Evolutionary conservation across 2,329 filamentous ascomycete species (phyloP).

Genomic region (Monilinia fructicola): DNA sequence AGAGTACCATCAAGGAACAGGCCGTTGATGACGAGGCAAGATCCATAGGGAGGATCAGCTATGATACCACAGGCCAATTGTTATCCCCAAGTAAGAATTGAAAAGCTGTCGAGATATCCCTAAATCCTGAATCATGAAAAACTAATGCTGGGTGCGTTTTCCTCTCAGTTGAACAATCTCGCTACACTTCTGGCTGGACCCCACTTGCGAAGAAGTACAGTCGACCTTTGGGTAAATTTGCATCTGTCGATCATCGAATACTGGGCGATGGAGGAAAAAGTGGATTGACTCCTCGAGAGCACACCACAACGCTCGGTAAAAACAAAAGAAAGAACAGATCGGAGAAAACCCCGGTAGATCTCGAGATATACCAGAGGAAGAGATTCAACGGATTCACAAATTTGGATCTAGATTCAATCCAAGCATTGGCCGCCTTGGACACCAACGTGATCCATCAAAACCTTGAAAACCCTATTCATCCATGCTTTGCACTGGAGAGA

Average conservation of each 20-base stretch:
- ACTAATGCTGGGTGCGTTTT: not conserved
- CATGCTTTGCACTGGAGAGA: constrained; percentile 13
- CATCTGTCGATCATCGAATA: constrained; percentile 11
- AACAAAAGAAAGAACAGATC: not conserved
- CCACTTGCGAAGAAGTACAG: not conserved
- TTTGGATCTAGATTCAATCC: not conserved
- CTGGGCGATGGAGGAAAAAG: not conserved
- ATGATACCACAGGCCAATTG: constrained; percentile 20
- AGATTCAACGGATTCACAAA: constrained; percentile 7
- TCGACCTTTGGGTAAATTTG: constrained; percentile 3
- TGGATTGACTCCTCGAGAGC: not conserved
- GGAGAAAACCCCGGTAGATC: not conserved
- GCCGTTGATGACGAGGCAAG: not conserved
- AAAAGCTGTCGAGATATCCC: not conserved
- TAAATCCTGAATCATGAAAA: not conserved
- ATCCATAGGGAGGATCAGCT: not conserved
- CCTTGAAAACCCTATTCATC: constrained; percentile 21
- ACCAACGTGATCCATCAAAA: not conserved
- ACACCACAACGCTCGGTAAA: not conserved
- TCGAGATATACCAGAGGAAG: constrained; percentile 2
- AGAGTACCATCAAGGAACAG: not conserved
- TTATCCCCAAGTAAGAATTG: constrained; percentile 2
- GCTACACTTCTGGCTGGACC: not conserved
- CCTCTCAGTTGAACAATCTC: not conserved
- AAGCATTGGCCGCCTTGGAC: constrained; percentile 2